Base-by-base conservation (phyloP, 1,284 basidiomycete species). In the Cryptococcus sp. region DNA sequence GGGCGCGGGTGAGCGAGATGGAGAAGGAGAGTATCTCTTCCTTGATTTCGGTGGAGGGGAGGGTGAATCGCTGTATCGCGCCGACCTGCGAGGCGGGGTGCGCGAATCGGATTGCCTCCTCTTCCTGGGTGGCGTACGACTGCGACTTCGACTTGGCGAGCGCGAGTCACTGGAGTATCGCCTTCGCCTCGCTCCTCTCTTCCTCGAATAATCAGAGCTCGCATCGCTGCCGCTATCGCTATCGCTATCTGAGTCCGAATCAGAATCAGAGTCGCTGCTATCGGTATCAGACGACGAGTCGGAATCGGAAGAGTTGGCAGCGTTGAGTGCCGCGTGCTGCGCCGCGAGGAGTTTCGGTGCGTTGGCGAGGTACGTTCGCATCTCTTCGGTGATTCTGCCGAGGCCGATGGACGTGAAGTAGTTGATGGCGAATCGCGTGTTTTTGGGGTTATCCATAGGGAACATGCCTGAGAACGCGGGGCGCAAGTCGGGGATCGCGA, bases 361-460 rank as follows among this genome's bases (percentile, higher is more conserved):
- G 68, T 94, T 93, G 83, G 93, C 93, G 58, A 99, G 82, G 74
- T 93, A 93, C 74, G 94, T 92, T 73, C 95, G 84, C 95, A 99
- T 98, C 35, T 90, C 89, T 77, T 99, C 95, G 0, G 95, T 99
- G 59, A 97, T 78, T 10, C 85, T 83, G 60, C 96, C 96, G 59
- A 98, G 73, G 0, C 92, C 93, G 67, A 99, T 89, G 74, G 90
- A 92, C 1, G 95, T 99, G 72, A 93, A 93, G 81, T 95, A 97
- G 77, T 99, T 99, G 87, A 99, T 97, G 5, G 93, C 86, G 81
- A 99, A 99, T 47, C 95, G 85, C 0, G 95, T 98, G 72, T 98
- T 90, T 80, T 94, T 95, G 1, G 95, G 95, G 65, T 95, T 88
- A 77, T 97, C 93, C 80, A 88, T 86, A 0, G 95, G 96, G 86